These are phyloP conservation scores for Stagonosporopsis vannaccii DNA, from an alignment of 2,329 filamentous ascomycete species.

Conservation along the genomic window DNA sequence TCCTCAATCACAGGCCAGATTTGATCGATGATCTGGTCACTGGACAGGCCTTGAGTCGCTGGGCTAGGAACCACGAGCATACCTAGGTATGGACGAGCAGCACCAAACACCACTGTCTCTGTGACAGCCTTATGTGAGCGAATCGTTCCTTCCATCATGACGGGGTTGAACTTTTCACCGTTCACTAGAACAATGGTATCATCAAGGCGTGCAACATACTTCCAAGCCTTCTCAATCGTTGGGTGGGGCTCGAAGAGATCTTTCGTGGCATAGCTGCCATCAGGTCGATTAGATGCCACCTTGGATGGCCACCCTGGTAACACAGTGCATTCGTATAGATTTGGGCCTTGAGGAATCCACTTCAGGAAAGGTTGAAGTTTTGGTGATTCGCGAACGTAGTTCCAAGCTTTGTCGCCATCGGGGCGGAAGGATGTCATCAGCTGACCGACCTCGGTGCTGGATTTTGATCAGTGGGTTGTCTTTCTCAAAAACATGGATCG, in stretches of 20 bases:
- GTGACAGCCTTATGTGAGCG: slow-evolving; percentile 60
- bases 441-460: slow-evolving; percentile 67
- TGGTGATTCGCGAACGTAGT: slow-evolving; percentile 60
- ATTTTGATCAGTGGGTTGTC: not conserved
- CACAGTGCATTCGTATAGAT: slow-evolving; percentile 52
- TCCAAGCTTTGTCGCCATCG: slow-evolving; percentile 64
- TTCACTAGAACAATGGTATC: slow-evolving; percentile 58
- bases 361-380: slow-evolving; percentile 54
- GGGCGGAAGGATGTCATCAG: slow-evolving; percentile 68
- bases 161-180: slow-evolving; percentile 59
- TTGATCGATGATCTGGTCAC: slow-evolving; percentile 56
- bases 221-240: slow-evolving; percentile 54
- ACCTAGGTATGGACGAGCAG: slow-evolving; percentile 60
- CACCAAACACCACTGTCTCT: slow-evolving; percentile 66
- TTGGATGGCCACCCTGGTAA: slow-evolving; percentile 47
- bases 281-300: slow-evolving; percentile 28
- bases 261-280: slow-evolving; percentile 37
- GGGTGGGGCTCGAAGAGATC: slow-evolving; percentile 58
- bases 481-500: not conserved
- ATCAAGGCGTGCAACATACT: slow-evolving; percentile 56
- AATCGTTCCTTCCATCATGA: slow-evolving; percentile 62
- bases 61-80: slow-evolving; percentile 62
- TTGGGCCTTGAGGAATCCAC: slow-evolving; percentile 48
- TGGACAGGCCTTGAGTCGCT: slow-evolving; percentile 48
- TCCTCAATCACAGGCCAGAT: slow-evolving; percentile 60